A percentile compares a stretch with the other conserved stretches of the same genome.
Conservation (phyloP, 164 flowering plant genomes). For the Sedum album region DNA sequence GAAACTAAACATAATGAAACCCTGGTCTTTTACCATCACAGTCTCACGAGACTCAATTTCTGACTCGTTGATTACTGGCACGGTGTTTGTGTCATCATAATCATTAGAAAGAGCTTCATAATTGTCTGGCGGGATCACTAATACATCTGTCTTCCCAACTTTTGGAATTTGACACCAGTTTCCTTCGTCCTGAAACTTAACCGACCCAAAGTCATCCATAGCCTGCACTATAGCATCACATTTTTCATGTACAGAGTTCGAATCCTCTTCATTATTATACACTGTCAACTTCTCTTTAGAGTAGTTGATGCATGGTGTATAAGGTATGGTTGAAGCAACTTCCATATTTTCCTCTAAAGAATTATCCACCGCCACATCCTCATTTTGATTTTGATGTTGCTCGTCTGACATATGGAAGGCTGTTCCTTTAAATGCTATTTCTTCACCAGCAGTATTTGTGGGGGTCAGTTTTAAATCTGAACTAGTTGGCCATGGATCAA, state of each 20-base stretch:
- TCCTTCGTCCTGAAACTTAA: not conserved
- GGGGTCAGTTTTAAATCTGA: not conserved
- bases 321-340: slow-evolving; percentile 6
- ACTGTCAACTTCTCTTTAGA: slow-evolving; percentile 6
- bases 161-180: not conserved
- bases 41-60: not conserved
- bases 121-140: not conserved
- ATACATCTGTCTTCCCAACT: not conserved
- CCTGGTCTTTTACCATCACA: not conserved
- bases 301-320: slow-evolving; percentile 1
- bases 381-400: slow-evolving; percentile 11
- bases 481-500: not conserved
- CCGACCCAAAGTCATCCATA: not conserved
- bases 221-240: not conserved
- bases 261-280: not conserved
- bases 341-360: not conserved
- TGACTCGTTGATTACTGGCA: not conserved
- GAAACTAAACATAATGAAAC: not conserved
- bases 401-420: not conserved
- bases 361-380: slow-evolving; percentile 8
- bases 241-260: not conserved
- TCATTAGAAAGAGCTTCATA: not conserved
- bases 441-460: not conserved
- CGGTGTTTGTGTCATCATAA: not conserved
- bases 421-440: slow-evolving; percentile 11